Percentiles rank a stretch among this genome's conserved stretches.
Conservation (phyloP, 1,284 basidiomycete species). For the Boletus sp. region DNA sequence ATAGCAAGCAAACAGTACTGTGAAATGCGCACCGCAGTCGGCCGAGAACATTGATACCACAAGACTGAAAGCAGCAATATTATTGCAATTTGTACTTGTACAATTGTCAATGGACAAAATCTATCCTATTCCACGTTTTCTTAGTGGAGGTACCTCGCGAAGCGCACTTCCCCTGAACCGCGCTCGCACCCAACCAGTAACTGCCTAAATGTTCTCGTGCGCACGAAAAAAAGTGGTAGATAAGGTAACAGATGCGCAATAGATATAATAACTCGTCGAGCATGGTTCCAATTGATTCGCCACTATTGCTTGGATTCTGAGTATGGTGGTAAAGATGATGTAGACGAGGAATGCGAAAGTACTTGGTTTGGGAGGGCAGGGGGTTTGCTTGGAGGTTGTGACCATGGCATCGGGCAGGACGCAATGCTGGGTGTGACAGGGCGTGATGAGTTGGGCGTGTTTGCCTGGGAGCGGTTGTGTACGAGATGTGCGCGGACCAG, state of each 20-base stretch:
- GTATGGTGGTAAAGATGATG: constrained; percentile 32
- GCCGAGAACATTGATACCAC: too few species aligned
- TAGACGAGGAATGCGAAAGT: constrained; percentile 30
- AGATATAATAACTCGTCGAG: constrained; percentile 20
- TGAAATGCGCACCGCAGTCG: too few species aligned
- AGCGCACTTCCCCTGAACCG: not conserved
- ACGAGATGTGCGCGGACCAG: constrained; percentile 85
- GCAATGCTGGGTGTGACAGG: constrained; percentile 57
- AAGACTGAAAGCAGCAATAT: not conserved
- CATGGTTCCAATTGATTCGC: not conserved
- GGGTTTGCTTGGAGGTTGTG: constrained; percentile 14
- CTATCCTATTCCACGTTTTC: constrained; percentile 15
- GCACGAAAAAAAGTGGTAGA: constrained; percentile 7
- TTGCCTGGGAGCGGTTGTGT: constrained; percentile 73
- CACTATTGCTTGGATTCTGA: constrained; percentile 27
- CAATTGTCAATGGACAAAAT: constrained; percentile 20
- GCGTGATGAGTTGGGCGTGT: constrained; percentile 61
- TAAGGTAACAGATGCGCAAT: constrained; percentile 25
- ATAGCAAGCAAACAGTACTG: not conserved
- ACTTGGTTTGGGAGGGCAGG: constrained; percentile 4
- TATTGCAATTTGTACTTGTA: constrained; percentile 15
- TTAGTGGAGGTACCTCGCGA: not conserved
- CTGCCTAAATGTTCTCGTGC: not conserved
- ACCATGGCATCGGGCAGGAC: constrained; percentile 22
- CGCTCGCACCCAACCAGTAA: not conserved